These are phyloP conservation scores for Russula virescens DNA, from an alignment of 768 basidiomycete species.

Conservation along the genomic window DNA sequence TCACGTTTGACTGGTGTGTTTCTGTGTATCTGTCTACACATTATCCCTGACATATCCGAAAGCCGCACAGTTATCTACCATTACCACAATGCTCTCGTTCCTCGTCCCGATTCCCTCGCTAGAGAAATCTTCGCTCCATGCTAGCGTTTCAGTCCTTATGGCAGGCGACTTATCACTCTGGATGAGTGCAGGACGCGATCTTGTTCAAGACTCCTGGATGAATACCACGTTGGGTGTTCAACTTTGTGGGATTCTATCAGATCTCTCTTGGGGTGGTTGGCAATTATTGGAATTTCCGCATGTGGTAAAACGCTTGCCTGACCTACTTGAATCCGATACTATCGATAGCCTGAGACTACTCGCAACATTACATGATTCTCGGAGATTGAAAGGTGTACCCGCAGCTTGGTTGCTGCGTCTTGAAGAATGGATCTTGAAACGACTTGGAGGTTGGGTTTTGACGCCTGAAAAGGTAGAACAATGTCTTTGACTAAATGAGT, in stretches of 20 bases:
- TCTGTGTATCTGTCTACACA: neutral
- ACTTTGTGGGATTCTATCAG: constrained; percentile 56
- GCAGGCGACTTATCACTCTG: constrained; percentile 41
- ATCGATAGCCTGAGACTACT: constrained; percentile 43
- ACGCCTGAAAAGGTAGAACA: constrained; percentile 37
- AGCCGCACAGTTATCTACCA: constrained; percentile 37
- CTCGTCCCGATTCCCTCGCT: constrained; percentile 30
- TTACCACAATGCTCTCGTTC: constrained; percentile 31
- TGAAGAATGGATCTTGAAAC: constrained; percentile 43
- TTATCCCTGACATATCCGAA: neutral
- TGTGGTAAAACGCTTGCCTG: constrained; percentile 46
- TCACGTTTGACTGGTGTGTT: constrained; percentile 57
- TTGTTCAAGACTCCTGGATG: constrained; percentile 47
- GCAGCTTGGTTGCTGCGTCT: constrained; percentile 52
- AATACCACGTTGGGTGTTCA: constrained; percentile 42
- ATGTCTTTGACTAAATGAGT: neutral
- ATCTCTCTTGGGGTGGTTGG: constrained; percentile 73
- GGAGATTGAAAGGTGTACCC: constrained; percentile 53
- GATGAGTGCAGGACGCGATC: constrained; percentile 43
- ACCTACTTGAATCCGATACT: constrained; percentile 43
- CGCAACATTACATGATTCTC: constrained; percentile 41
- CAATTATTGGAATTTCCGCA: constrained; percentile 58
- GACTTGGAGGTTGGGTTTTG: constrained; percentile 40
- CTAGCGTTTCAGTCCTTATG: constrained; percentile 34
- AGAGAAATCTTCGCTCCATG: constrained; percentile 32